Evolutionary conservation across 345 rosid species (phyloP).

Genomic region (Dipteronia dyeriana): DNA sequence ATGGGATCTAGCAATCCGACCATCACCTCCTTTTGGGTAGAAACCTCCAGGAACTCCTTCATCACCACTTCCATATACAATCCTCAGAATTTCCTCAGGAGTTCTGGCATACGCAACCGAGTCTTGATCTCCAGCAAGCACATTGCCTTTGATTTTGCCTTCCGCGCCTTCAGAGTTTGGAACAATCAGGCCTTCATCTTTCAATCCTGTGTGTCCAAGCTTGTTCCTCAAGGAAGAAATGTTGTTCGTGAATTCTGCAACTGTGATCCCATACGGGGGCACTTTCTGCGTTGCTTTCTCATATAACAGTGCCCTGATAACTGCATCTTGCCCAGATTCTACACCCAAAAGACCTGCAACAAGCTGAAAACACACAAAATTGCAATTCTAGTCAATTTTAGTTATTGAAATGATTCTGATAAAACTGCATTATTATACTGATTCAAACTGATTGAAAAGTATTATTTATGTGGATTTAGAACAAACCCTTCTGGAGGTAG

Average conservation of each 20-base stretch:
- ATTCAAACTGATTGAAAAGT: no score
- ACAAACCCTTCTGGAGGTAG: slow-evolving; percentile 53
- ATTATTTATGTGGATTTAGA: background rate
- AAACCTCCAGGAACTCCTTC: slow-evolving; percentile 39
- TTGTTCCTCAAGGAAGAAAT: slow-evolving; percentile 35
- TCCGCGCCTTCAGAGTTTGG: slow-evolving; percentile 27
- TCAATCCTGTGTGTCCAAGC: slow-evolving; percentile 30
- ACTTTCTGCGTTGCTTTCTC: slow-evolving; percentile 35
- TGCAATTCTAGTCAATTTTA: no score
- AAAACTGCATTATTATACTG: no score
- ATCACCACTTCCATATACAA: slow-evolving; percentile 39
- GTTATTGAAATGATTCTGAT: no score
- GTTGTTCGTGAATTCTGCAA: slow-evolving; percentile 44
- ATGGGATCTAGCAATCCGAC: slow-evolving; percentile 30
- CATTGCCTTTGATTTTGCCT: slow-evolving; percentile 36
- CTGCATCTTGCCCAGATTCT: slow-evolving; percentile 83
- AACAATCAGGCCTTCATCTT: slow-evolving; percentile 50
- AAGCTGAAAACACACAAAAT: slow-evolving; percentile 34
- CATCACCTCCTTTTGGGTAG: slow-evolving; percentile 42
- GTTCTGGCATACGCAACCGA: slow-evolving; percentile 35
- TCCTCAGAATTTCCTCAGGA: slow-evolving; percentile 35
- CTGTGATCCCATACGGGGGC: slow-evolving; percentile 37
- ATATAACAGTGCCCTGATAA: slow-evolving; percentile 61
- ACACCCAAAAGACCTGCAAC: slow-evolving; percentile 83
- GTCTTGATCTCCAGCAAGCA: slow-evolving; percentile 37